Evolutionary conservation across 2,329 filamentous ascomycete species (phyloP), one percentile per base, ranked within the genome.

Genomic region (Lecanosticta acicola): DNA sequence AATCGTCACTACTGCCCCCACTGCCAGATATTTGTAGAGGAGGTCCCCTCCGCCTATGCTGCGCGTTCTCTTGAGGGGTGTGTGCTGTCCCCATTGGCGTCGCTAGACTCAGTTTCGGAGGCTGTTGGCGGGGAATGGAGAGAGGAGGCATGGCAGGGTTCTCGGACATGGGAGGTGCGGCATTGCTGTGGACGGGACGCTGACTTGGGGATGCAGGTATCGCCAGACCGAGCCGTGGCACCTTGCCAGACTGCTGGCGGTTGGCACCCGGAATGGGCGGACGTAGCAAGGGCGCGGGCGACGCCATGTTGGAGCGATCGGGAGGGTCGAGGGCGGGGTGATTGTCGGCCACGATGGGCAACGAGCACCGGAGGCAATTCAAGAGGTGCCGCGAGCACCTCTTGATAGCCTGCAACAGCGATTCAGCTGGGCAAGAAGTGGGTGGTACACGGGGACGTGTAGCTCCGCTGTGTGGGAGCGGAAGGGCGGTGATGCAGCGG

Each of bases 121-220:
- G 80, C 18, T 81, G 72, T 18, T 87, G 83, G 39, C 82, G 76
- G 59, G 62, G 58, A 59, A 64, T 58, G 62, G 61, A 53, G 50
- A 66, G 56, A 34, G 59, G 61, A 35, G 65, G 61, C 24, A 64
- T 54, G 17, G 60, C 59, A 50, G 58, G 59, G 53, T 54, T 62
- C 24, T 50, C 61, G 51, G 63, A 62, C 62, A 65, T 56, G 32
- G 64, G 61, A n/a, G 62, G 59, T 21, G 60, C 59, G 5, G 58
- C 62, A 14, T 68, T 53, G 39, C 61, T 62, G 48, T 72, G 68
- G 41, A 93, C 80, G 1, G 90, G 82, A 66, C 90, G 87, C 51
- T 76, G 84, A 69, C 81, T 91, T 39, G 88, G 87, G 29, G 88
- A 94, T 1, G 86, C 83, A 32, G 91, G 91, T 48, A 97, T 97